Base-by-base conservation (phyloP, 2,329 filamentous ascomycete species). In the Apiospora rasikravindrae region DNA sequence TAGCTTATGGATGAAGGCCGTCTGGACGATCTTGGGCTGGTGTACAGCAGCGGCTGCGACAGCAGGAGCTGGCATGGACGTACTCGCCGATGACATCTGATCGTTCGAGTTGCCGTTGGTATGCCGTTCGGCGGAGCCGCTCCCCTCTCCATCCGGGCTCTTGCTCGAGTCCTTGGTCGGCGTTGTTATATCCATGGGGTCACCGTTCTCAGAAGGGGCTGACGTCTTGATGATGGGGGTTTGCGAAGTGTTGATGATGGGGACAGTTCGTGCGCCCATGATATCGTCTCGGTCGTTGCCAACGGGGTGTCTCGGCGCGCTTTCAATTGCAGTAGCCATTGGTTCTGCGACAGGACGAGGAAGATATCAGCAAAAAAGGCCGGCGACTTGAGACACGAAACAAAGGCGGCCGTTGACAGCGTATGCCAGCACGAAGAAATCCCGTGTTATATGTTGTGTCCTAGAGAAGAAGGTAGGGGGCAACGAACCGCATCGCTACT, bases 1-100 rank as follows among this genome's bases (percentile, higher is more conserved):
- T 47, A 99, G 90, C 83, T 99, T 99, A 83, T 99, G 96, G 76
- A 99, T 98, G 80, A 99, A 99, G 29, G 96, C 96, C 14, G 96
- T 98, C 84, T 99, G 96, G 22, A 98, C 95, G 64, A 98, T 96
- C 84, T 99, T 99, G 73, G 96, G 95, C 81, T 98, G 95, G 80
- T 97, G 94, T 70, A 95, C 92, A 67, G 92, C 92, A 6, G 93
- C 90, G 0, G 91, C 91, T 26, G 92, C 91, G n/a, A 86, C 83
- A 2, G 86, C 83, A 22, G 87, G 87, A 29, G 87, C 86, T 45
- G 87, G 83, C 87, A 89, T 88, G 57, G 81, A 83, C 69, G 79
- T 82, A 70, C 77, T 80, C 66, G 75, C 71, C 24, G 75, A 75
- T 3, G 74, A 71, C 71, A 75, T 75, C 51, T 82, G 80, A n/a